These are phyloP conservation scores for Cymbopogon citratus DNA, from an alignment of 176 grass and related monocot genomes.

Conservation along the genomic window DNA sequence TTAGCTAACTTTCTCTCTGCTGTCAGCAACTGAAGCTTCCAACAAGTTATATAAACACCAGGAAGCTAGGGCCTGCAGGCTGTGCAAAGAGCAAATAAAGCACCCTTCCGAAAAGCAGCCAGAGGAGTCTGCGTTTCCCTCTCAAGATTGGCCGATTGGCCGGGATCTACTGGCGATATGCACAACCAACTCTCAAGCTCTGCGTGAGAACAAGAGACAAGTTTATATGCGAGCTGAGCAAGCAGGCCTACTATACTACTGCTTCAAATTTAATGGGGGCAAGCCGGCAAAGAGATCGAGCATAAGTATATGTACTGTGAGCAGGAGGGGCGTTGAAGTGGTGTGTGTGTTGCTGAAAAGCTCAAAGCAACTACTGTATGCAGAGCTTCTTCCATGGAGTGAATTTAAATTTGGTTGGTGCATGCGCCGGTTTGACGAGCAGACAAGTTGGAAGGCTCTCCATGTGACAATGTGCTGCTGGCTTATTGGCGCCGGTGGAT, in stretches of 20 bases:
- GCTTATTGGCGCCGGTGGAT: conserved; percentile 19
- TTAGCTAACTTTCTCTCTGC: neutral
- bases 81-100: conserved; percentile 5
- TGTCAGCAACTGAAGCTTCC: neutral
- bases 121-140: neutral
- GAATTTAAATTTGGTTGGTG: conserved; percentile 5
- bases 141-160: conserved; percentile 5
- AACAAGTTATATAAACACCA: neutral
- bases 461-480: conserved; percentile 56
- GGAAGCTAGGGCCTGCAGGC: neutral
- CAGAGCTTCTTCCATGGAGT: conserved; percentile 1
- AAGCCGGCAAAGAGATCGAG: neutral
- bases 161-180: neutral
- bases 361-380: too few species aligned
- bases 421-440: conserved; percentile 19
- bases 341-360: neutral
- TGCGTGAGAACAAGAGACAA: neutral
- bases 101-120: neutral
- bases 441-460: conserved; percentile 11
- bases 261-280: neutral
- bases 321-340: neutral
- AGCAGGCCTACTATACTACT: neutral
- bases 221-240: conserved; percentile 21
- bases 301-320: conserved; percentile 8
- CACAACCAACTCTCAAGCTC: neutral